Evolutionary conservation across 768 basidiomycete genomes (phyloP).

Genomic region (Tricholoma matsutake): DNA sequence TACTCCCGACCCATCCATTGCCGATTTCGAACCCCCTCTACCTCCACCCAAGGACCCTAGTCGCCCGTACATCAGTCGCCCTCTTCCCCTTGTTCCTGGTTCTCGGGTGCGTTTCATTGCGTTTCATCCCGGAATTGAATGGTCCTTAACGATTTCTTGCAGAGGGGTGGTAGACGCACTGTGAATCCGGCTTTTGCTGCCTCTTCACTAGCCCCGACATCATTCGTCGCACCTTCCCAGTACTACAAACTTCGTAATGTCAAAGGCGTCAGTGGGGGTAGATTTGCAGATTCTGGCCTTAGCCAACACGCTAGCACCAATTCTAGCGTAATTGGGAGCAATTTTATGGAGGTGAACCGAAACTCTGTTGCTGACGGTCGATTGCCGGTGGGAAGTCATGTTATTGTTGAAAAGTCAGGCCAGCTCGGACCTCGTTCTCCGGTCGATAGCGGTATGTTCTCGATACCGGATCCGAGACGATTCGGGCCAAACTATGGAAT

Average conservation of each 20-base stretch:
- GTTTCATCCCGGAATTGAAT: neutral
- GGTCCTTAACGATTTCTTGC: neutral
- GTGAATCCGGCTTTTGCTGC: slow-evolving; percentile 63
- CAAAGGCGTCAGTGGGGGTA: slow-evolving; percentile 57
- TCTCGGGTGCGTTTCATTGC: slow-evolving; percentile 24
- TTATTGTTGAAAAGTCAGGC: slow-evolving; percentile 50
- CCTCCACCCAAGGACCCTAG: slow-evolving; percentile 38
- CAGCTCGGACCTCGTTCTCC: slow-evolving; percentile 38
- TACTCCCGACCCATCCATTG: slow-evolving; percentile 70
- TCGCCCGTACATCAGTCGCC: slow-evolving; percentile 66
- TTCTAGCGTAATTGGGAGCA: slow-evolving; percentile 61
- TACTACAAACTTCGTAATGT: slow-evolving; percentile 73
- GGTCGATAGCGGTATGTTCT: slow-evolving; percentile 33
- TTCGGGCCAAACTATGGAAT: slow-evolving; percentile 55
- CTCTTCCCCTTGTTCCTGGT: slow-evolving; percentile 49
- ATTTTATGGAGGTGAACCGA: slow-evolving; percentile 70
- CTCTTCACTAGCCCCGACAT: slow-evolving; percentile 70
- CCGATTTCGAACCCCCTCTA: slow-evolving; percentile 48
- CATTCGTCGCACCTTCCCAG: slow-evolving; percentile 75
- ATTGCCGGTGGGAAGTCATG: slow-evolving; percentile 58
- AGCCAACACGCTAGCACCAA: slow-evolving; percentile 48
- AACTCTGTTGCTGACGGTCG: slow-evolving; percentile 55
- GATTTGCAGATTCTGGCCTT: slow-evolving; percentile 44
- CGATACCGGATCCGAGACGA: slow-evolving; percentile 50
- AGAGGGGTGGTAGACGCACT: slow-evolving; percentile 44